Conservation (phyloP, 805 yeast genomes). For the Myxozyma lipomycoides region DNA sequence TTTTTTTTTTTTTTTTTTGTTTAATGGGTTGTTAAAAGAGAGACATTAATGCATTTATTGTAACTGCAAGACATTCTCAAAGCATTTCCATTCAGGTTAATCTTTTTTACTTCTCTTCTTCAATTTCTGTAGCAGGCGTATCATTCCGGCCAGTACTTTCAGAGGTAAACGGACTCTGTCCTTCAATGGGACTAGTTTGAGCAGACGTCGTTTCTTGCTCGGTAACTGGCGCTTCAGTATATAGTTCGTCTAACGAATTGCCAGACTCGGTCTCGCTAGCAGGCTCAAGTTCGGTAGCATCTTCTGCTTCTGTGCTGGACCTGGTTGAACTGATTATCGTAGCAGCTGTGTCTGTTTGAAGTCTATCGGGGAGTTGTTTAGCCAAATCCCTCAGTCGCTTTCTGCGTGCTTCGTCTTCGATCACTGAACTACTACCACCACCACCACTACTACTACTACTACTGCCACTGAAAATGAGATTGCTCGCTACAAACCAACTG, state of each 20-base stretch:
- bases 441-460: neutral
- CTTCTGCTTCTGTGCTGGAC: neutral
- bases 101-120: neutral
- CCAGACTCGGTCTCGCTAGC: no score
- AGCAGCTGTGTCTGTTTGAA: no score
- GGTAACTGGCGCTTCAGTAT: no score
- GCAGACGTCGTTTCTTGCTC: neutral
- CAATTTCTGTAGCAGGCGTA: neutral
- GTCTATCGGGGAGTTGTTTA: neutral
- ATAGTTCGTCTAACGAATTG: no score
- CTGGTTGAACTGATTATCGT: no score
- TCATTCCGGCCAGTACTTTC: neutral
- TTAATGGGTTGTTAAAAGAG: no score
- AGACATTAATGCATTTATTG: no score
- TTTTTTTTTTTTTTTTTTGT: no score
- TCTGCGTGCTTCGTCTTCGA: neutral
- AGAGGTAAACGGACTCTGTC: neutral
- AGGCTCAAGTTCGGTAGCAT: neutral
- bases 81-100: no score
- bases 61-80: no score
- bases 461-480: neutral
- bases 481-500: constrained; percentile 7
- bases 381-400: neutral
- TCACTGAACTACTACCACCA: neutral
- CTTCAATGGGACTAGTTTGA: neutral